phyloP scores from a whole-genome alignment of 768 basidiomycete genomes.

The Lactarius akahatsu region DNA sequence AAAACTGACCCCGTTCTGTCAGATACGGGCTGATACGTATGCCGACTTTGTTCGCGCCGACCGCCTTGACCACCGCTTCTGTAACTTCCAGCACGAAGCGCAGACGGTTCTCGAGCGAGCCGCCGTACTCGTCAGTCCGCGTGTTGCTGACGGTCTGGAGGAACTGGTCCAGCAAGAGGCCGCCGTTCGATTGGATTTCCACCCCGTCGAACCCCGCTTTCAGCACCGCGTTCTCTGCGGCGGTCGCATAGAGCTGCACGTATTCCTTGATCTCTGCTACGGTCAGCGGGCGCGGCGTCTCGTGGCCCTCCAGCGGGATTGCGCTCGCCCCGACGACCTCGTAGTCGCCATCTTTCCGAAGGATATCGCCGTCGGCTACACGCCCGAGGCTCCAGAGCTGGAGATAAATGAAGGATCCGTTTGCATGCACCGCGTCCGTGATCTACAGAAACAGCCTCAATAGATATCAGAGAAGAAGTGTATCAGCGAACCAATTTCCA shows the following conservation, averaged over 20 bases:
- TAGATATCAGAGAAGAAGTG: too few species aligned
- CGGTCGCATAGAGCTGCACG: constrained; percentile 45
- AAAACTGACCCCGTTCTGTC: constrained; percentile 6
- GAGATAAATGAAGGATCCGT: constrained; percentile 42
- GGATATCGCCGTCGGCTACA: constrained; percentile 27
- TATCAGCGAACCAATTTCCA: too few species aligned
- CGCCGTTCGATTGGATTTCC: constrained; percentile 35
- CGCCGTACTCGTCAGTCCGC: constrained; percentile 48
- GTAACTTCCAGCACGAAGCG: constrained; percentile 42
- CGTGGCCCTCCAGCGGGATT: neutral
- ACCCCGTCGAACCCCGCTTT: constrained; percentile 36
- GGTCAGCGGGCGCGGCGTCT: constrained; percentile 45
- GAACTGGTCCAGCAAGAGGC: constrained; percentile 41
- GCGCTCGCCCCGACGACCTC: neutral
- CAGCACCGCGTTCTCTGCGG: constrained; percentile 31
- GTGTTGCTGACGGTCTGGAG: constrained; percentile 38
- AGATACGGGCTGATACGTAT: constrained; percentile 38
- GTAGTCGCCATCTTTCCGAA: neutral
- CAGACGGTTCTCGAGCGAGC: constrained; percentile 45
- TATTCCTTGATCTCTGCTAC: constrained; percentile 51
- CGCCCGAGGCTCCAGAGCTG: constrained; percentile 54
- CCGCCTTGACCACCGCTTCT: constrained; percentile 37
- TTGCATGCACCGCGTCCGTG: constrained; percentile 44
- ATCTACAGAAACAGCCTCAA: neutral
- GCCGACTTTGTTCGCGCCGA: constrained; percentile 40